phyloP scores from a whole-genome alignment of 345 rosid genomes.

The Eutrema japonicum region DNA sequence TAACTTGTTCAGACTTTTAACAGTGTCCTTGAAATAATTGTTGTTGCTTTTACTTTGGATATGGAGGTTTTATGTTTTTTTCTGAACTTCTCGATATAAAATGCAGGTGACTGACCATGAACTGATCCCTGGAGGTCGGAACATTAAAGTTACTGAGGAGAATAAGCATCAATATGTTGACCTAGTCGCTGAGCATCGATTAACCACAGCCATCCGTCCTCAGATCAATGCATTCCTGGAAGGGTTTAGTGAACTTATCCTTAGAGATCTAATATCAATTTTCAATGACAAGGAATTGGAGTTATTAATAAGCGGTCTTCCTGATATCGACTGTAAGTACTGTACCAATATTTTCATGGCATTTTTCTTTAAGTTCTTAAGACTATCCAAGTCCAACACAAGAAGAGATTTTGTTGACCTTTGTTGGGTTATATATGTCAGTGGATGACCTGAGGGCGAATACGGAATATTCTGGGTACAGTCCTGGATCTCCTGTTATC shows the following conservation, averaged over 20 bases:
- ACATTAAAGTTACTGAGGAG: slow-evolving; percentile 90
- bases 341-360: neutral
- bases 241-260: slow-evolving; percentile 83
- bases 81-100: slow-evolving; percentile 6
- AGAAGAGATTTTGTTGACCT: slow-evolving; percentile 21
- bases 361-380: neutral
- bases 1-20: slow-evolving; percentile 32
- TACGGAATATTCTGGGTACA: slow-evolving; percentile 91
- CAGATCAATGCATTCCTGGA: slow-evolving; percentile 92
- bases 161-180: slow-evolving; percentile 94
- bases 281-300: slow-evolving; percentile 96
- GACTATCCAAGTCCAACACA: neutral
- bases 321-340: slow-evolving; percentile 88
- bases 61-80: neutral
- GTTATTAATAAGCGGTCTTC: slow-evolving; percentile 92
- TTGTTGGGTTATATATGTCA: slow-evolving; percentile 39
- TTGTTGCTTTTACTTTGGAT: neutral
- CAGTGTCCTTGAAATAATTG: neutral
- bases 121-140: slow-evolving; percentile 88
- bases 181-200: slow-evolving; percentile 83
- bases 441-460: slow-evolving; percentile 96
- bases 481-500: slow-evolving; percentile 85
- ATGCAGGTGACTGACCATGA: slow-evolving; percentile 93
- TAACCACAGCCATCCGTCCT: slow-evolving; percentile 97
- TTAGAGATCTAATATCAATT: slow-evolving; percentile 76